phyloP scores from a whole-genome alignment of 371 early-diverging fungal genomes.

The Mucor plumbeus region DNA sequence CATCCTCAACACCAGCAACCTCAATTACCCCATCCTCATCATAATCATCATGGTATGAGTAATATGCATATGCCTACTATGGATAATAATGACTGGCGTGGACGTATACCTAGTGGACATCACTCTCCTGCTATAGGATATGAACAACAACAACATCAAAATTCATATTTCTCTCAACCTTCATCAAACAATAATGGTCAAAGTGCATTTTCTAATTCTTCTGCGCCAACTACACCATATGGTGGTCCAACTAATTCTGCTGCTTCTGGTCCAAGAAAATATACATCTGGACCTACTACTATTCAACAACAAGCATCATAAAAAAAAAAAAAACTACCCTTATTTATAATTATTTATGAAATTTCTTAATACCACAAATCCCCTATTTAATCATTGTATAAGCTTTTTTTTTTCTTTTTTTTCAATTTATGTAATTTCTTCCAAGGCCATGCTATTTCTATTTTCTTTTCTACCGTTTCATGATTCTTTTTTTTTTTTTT shows the following conservation, averaged over 20 bases:
- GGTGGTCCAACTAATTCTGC: constrained; percentile 8
- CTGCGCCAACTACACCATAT: constrained; percentile 28
- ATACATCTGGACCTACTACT: constrained; percentile 1
- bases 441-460: constrained; percentile 4
- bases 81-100: constrained; percentile 27
- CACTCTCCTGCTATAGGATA: constrained; percentile 23
- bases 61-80: constrained; percentile 21
- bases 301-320: constrained; percentile 23
- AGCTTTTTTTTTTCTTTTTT: constrained; percentile 10
- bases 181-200: background rate
- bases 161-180: constrained; percentile 32
- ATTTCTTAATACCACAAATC: constrained; percentile 6
- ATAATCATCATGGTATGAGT: constrained; percentile 13
- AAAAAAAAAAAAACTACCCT: background rate
- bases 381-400: constrained; percentile 7
- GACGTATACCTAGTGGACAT: constrained; percentile 23
- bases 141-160: constrained; percentile 21
- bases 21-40: constrained; percentile 15
- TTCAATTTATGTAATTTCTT: constrained; percentile 19
- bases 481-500: background rate
- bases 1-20: constrained; percentile 19
- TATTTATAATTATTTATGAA: background rate
- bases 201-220: constrained; percentile 19
- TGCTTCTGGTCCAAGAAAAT: constrained; percentile 15
- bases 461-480: background rate